Conservation (phyloP, 306 rosid genomes). For the Pyrus betulifolia region DNA sequence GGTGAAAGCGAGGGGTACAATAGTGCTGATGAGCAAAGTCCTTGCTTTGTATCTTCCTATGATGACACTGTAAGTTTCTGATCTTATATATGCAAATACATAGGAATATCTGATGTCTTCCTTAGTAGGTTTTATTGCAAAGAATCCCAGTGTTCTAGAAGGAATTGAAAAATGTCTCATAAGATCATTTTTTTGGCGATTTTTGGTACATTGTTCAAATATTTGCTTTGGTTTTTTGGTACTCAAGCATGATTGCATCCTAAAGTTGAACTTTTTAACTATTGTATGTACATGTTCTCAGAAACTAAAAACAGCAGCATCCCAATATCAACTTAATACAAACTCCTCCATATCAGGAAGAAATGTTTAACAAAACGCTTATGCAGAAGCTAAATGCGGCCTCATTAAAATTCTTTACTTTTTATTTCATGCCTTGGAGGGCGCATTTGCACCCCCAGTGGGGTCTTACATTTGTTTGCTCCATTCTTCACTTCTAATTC, state of each 20-base stretch:
- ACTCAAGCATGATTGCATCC: background rate
- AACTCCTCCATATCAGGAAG: background rate
- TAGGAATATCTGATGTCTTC: background rate
- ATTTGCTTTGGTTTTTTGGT: background rate
- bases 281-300: background rate
- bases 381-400: background rate
- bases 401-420: background rate
- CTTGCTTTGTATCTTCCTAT: constrained; percentile 64
- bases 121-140: background rate
- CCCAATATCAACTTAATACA: background rate
- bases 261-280: background rate
- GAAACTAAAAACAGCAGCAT: background rate
- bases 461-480: background rate
- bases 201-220: background rate
- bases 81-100: background rate
- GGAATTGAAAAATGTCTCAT: background rate
- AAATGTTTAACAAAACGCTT: background rate
- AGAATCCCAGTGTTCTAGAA: background rate
- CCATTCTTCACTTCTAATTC: constrained; percentile 2
- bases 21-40: constrained; percentile 87
- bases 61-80: constrained; percentile 68
- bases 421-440: background rate
- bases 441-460: background rate
- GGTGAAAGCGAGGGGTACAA: constrained; percentile 93
- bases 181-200: background rate